Evolutionary conservation across 805 yeast species (phyloP).

Genomic region (Cephaloascus fragrans): DNA sequence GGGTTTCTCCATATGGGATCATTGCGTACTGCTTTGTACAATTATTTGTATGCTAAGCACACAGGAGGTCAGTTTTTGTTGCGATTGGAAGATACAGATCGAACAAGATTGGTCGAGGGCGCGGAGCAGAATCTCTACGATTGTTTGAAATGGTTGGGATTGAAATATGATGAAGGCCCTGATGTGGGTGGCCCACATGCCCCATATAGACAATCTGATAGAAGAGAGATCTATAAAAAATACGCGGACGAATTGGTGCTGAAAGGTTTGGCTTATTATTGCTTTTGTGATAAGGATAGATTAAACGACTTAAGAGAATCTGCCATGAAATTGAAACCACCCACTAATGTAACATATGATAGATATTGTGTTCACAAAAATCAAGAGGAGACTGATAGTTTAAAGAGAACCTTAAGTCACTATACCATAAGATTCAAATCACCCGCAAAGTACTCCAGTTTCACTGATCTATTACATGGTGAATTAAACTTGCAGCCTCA

Average conservation of each 20-base stretch:
- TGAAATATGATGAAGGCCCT: constrained; percentile 81
- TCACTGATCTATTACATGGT: constrained; percentile 76
- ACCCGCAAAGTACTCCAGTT: constrained; percentile 58
- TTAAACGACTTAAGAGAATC: constrained; percentile 57
- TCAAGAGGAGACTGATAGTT: constrained; percentile 27
- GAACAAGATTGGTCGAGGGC: constrained; percentile 60
- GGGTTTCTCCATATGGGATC: constrained; percentile 94
- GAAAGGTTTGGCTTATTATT: constrained; percentile 71
- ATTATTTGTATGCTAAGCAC: constrained; percentile 68
- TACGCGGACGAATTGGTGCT: constrained; percentile 49
- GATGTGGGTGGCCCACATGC: constrained; percentile 45
- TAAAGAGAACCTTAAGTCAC: constrained; percentile 20
- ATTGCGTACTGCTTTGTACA: constrained; percentile 84
- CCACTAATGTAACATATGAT: constrained; percentile 88
- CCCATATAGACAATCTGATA: constrained; percentile 80
- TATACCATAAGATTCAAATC: constrained; percentile 67
- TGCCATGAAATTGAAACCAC: constrained; percentile 71
- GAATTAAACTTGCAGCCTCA: constrained; percentile 70
- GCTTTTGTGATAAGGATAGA: constrained; percentile 79
- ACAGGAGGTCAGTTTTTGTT: constrained; percentile 77
- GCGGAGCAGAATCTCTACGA: constrained; percentile 79
- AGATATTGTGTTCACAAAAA: constrained; percentile 54
- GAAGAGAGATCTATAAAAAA: constrained; percentile 54
- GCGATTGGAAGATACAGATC: constrained; percentile 91
- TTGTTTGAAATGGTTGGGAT: constrained; percentile 67